phyloP scores from a whole-genome alignment of 2,329 filamentous ascomycete species.

The Hypoxylon sp. region DNA sequence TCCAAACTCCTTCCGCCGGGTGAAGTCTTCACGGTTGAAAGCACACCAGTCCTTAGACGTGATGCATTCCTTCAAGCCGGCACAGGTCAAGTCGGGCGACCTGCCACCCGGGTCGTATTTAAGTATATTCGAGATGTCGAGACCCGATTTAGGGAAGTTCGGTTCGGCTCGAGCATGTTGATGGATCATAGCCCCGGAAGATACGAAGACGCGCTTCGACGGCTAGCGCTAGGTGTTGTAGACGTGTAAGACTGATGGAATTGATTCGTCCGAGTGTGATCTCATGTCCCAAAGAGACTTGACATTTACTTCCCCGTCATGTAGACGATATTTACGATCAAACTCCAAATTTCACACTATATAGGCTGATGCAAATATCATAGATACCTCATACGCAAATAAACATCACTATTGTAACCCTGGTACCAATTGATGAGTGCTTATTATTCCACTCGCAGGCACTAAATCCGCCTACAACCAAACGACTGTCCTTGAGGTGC shows the following conservation, averaged over 20 bases:
- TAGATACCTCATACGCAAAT: too few relatives aligned
- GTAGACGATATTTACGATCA: background rate
- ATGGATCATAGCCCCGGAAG: constrained; percentile 77
- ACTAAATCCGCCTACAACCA: background rate
- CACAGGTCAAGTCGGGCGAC: constrained; percentile 65
- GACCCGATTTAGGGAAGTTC: constrained; percentile 72
- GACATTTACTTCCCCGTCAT: too few relatives aligned
- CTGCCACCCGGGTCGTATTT: constrained; percentile 73
- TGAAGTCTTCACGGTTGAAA: constrained; percentile 78
- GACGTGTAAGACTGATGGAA: too few relatives aligned
- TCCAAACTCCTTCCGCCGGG: constrained; percentile 77
- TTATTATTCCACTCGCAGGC: too few relatives aligned
- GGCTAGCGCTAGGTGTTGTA: constrained; percentile 61
- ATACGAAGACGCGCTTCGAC: constrained; percentile 75
- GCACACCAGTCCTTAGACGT: constrained; percentile 70
- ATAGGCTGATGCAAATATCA: too few relatives aligned
- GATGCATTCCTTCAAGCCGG: constrained; percentile 65
- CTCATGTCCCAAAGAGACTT: constrained; percentile 1
- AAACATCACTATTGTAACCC: too few relatives aligned
- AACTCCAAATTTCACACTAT: too few relatives aligned
- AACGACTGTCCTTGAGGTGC: background rate
- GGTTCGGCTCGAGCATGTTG: constrained; percentile 77
- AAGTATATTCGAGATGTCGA: constrained; percentile 78
- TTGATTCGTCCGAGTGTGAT: too few relatives aligned
- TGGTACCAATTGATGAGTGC: too few relatives aligned